Conservation (phyloP, 108 stramenopile genomes). For the Skeletonema costatum region DNA sequence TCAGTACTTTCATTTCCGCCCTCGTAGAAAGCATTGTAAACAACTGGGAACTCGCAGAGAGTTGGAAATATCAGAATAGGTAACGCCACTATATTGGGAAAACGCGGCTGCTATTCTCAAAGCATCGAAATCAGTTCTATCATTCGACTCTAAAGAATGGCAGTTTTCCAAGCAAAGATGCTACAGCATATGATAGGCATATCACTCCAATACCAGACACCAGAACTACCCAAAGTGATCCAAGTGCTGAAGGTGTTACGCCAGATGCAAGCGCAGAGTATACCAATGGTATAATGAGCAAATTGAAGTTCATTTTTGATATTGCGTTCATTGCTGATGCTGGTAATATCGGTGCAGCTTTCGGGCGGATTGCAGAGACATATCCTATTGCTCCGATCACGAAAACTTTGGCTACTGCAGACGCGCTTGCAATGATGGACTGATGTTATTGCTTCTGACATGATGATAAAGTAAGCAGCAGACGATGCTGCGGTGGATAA, state of each 20-base stretch:
- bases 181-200: slow-evolving; percentile 52
- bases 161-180: slow-evolving; percentile 48
- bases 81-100: slow-evolving; percentile 74
- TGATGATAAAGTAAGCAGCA: slow-evolving; percentile 1
- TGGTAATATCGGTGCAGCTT: slow-evolving; percentile 60
- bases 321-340: slow-evolving; percentile 44
- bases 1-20: not conserved
- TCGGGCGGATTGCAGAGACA: slow-evolving; percentile 50
- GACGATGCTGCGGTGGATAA: too few species aligned
- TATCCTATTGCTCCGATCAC: slow-evolving; percentile 69
- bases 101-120: slow-evolving; percentile 67
- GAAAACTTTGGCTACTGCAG: slow-evolving; percentile 71
- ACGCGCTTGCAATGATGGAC: slow-evolving; percentile 67
- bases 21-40: slow-evolving; percentile 56
- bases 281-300: slow-evolving; percentile 64
- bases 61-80: slow-evolving; percentile 80
- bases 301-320: slow-evolving; percentile 63
- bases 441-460: slow-evolving; percentile 51
- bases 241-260: slow-evolving; percentile 53
- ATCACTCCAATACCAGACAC: slow-evolving; percentile 59
- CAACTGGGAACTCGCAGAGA: slow-evolving; percentile 73
- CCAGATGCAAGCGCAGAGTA: slow-evolving; percentile 61
- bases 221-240: slow-evolving; percentile 66
- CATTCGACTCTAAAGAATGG: slow-evolving; percentile 42
- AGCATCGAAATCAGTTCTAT: slow-evolving; percentile 57